Base-by-base conservation (phyloP, 2,329 filamentous ascomycete genomes). In the Xylaria polymorpha region DNA sequence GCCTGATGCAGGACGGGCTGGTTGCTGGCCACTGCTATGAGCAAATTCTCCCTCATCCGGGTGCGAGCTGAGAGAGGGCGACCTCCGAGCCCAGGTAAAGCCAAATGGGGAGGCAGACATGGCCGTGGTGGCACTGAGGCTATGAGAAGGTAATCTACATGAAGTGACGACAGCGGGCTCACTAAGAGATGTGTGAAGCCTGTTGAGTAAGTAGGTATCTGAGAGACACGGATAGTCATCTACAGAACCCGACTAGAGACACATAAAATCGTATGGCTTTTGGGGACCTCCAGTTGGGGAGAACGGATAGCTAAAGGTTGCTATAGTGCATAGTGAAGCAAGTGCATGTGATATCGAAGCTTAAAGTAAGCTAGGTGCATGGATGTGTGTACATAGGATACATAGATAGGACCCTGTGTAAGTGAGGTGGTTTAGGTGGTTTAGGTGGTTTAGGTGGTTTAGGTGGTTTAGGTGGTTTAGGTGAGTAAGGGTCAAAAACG, bases 1-100 rank as follows among this genome's bases (percentile, higher is more conserved):
- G 29, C 68, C 64, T 39, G 71, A 43, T 10, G 57, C 56, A 59
- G 66, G 56, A 50, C 70, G 74, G 29, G 70, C 35, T 37, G 72
- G 73, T 59, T 70, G 59, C 18, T 74, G 74, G 66, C 67, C 72
- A 66, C 64, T 68, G 37, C 71, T 73, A 51, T 76, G 72, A n/a
- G 69, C 70, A 53, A 75, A 75, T 41, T 79, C 77, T 66, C 78
- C 78, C 41, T 74, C 74, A 75, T 69, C 80, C 68, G 75, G 74
- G 44, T 76, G 77, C 18, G 79, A 78, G 61, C 67, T 67, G n/a
- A 74, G 25, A 10, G 80, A 81, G 20, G 75, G 70, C 37, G 80
- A 81, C 80, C 77, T 81, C 74, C 81, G 82, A 74, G 83, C 80
- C 84, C 85, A 87, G 10, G 84, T 81, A 77, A 86, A 86, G 72